Percentiles rank a stretch among this genome's conserved stretches.
Evolutionary conservation across 1,284 basidiomycete species (phyloP).

Genomic region (Puccinia coronata): DNA sequence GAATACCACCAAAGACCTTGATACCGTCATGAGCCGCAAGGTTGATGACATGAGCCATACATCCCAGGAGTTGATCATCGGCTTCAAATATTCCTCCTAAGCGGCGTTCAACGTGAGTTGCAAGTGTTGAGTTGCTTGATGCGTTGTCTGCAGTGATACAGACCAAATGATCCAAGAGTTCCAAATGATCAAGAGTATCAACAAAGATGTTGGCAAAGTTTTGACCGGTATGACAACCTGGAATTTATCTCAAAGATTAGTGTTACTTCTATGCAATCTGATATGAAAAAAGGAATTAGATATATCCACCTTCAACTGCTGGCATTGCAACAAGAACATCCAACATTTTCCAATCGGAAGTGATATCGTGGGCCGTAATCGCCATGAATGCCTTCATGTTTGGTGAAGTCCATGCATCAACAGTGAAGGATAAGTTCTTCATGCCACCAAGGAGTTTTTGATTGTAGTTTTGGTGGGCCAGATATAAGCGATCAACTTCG

Average conservation of each 20-base stretch:
- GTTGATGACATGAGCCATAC: constrained; percentile 11
- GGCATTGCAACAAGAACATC: not conserved
- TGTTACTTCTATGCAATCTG: not conserved
- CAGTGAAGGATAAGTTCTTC: constrained; percentile 2
- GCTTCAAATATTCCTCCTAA: not conserved
- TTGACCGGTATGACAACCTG: not conserved
- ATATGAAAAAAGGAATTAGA: not conserved
- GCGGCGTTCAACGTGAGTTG: not conserved
- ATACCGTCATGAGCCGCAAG: not conserved
- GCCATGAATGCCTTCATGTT: constrained; percentile 12
- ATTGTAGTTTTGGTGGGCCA: not conserved
- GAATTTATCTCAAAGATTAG: not conserved
- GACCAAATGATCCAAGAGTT: not conserved
- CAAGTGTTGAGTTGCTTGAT: not conserved
- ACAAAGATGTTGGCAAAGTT: not conserved
- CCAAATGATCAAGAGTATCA: not conserved
- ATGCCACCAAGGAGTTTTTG: not conserved
- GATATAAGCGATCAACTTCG: not conserved
- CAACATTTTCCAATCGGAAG: not conserved
- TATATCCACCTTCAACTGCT: not conserved
- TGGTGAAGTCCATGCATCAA: constrained; percentile 9
- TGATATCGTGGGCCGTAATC: not conserved
- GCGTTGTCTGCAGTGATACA: constrained; percentile 2
- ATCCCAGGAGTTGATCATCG: not conserved
- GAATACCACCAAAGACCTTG: not conserved